phyloP scores from a whole-genome alignment of 768 basidiomycete genomes.

The Holtermanniella nyarrowii region DNA sequence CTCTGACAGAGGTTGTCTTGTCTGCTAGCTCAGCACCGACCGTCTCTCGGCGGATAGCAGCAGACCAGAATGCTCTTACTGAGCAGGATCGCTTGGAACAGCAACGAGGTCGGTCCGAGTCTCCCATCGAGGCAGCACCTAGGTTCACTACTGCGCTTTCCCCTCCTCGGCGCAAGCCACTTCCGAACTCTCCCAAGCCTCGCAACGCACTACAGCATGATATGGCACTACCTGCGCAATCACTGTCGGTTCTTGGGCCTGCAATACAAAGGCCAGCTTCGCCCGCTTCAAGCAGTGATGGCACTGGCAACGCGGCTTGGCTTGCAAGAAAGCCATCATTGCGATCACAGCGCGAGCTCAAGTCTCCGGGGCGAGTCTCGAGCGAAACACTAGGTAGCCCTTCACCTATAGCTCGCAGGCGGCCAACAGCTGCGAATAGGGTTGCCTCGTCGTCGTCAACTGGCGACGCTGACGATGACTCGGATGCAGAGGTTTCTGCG shows the following conservation, averaged over 20 bases:
- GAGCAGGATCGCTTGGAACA: too few relatives aligned
- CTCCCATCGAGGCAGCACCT: too few relatives aligned
- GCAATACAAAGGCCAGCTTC: not conserved
- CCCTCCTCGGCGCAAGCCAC: constrained; percentile 18
- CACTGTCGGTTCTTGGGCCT: not conserved
- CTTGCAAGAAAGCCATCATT: constrained; percentile 14
- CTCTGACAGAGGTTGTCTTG: constrained; percentile 2
- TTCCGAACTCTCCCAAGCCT: constrained; percentile 17
- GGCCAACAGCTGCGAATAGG: not conserved
- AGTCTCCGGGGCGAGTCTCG: not conserved
- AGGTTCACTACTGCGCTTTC: constrained; percentile 19
- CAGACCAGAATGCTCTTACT: constrained; percentile 1
- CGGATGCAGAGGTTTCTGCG: not conserved
- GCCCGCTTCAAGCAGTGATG: not conserved
- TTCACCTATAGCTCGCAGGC: not conserved
- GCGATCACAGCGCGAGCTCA: not conserved
- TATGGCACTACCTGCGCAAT: not conserved
- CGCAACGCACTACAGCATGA: not conserved
- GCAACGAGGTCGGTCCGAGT: too few relatives aligned
- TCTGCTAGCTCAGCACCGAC: constrained; percentile 3
- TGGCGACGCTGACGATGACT: not conserved
- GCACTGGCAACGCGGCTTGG: constrained; percentile 9
- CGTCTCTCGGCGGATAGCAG: constrained; percentile 3
- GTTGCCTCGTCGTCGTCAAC: not conserved
- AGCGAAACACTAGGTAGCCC: too few relatives aligned